These are phyloP conservation scores for Monosporozyma siamensis DNA, from an alignment of 805 yeast genomes.

Conservation along the genomic window DNA sequence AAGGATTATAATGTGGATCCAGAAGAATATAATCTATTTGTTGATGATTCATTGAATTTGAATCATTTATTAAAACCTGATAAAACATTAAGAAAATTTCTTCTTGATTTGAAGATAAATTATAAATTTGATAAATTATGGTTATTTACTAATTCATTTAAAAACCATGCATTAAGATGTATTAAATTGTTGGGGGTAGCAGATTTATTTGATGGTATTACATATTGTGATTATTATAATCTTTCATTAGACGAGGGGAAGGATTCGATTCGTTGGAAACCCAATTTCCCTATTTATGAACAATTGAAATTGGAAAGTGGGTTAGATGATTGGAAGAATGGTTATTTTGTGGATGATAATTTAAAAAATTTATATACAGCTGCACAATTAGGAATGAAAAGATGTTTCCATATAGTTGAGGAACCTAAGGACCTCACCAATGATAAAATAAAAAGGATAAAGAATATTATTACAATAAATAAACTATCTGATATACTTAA, in stretches of 20 bases:
- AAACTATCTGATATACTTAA: neutral
- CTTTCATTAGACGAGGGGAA: neutral
- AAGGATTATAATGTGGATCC: constrained; percentile 62
- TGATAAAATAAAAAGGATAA: constrained; percentile 8
- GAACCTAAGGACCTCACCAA: constrained; percentile 36
- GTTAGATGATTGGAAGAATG: constrained; percentile 33
- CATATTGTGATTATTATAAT: constrained; percentile 78
- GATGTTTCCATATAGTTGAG: constrained; percentile 52
- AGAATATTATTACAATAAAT: neutral
- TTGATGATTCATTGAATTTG: constrained; percentile 84
- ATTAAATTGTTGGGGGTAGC: constrained; percentile 72
- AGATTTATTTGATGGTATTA: constrained; percentile 84
- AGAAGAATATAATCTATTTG: constrained; percentile 70
- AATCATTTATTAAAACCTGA: constrained; percentile 60
- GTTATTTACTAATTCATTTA: constrained; percentile 90
- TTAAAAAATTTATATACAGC: constrained; percentile 72
- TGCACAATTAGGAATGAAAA: constrained; percentile 56
- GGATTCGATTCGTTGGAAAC: constrained; percentile 61
- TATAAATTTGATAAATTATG: constrained; percentile 62
- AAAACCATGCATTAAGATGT: constrained; percentile 77
- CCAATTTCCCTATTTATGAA: constrained; percentile 60
- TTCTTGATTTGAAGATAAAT: constrained; percentile 32
- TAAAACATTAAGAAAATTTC: constrained; percentile 39
- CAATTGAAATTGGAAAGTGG: constrained; percentile 52
- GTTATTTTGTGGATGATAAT: constrained; percentile 82